Percentiles rank a stretch among this genome's conserved stretches.
Evolutionary conservation across 2,329 filamentous ascomycete species (phyloP).

Genomic region (Alternaria infectoria): DNA sequence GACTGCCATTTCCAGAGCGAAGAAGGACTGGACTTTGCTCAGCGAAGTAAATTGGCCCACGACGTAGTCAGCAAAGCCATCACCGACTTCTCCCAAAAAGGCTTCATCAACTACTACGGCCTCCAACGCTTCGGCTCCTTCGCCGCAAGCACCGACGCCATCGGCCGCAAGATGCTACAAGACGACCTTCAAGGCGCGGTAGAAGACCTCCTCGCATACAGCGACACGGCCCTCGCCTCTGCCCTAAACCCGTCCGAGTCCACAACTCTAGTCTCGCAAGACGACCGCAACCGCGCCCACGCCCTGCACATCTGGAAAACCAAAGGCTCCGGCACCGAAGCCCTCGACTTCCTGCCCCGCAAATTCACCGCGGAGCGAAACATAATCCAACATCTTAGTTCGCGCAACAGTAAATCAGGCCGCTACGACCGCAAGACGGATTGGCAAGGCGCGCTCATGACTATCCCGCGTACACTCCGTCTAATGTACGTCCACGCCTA

Average conservation of each 20-base stretch:
- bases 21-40: constrained; percentile 39
- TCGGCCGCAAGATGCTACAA: constrained; percentile 84
- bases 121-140: constrained; percentile 97
- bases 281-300: constrained; percentile 79
- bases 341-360: constrained; percentile 72
- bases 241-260: constrained; percentile 47
- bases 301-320: constrained; percentile 78
- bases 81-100: constrained; percentile 70
- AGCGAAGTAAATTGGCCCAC: constrained; percentile 55
- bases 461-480: constrained; percentile 80
- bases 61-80: constrained; percentile 66
- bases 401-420: constrained; percentile 51
- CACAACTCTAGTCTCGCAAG: constrained; percentile 65
- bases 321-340: constrained; percentile 63
- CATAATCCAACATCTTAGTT: constrained; percentile 77
- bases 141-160: constrained; percentile 79
- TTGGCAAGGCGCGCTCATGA: constrained; percentile 79
- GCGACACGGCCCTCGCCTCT: constrained; percentile 65
- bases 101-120: constrained; percentile 98
- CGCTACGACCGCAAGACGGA: constrained; percentile 65
- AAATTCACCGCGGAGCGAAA: constrained; percentile 81
- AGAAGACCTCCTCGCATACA: constrained; percentile 76
- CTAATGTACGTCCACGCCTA: constrained; percentile 98
- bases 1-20: constrained; percentile 72
- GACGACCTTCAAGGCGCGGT: constrained; percentile 82